Evolutionary conservation across 2,329 filamentous ascomycete species (phyloP).

Genomic region (Cercospora citrullina): DNA sequence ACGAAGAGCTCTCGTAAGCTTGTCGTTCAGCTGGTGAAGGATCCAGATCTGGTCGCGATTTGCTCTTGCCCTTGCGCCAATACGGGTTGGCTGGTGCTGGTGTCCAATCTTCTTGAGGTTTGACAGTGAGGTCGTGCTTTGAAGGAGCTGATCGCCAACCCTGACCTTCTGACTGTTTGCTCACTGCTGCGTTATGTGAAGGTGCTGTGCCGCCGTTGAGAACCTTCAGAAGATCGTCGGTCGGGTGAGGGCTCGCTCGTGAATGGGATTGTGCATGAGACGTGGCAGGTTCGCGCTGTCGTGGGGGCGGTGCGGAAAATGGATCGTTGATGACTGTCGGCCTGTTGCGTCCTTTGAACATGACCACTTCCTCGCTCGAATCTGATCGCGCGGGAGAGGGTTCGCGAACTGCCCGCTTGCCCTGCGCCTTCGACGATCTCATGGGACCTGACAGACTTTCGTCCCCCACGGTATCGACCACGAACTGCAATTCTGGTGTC

Average conservation of each 20-base stretch:
- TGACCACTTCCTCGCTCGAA: constrained; percentile 72
- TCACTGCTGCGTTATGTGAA: not conserved
- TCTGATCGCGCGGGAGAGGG: constrained; percentile 50
- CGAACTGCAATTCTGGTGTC: constrained; percentile 28
- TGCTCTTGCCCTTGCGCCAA: constrained; percentile 31
- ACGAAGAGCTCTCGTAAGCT: constrained; percentile 20
- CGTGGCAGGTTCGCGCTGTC: constrained; percentile 3
- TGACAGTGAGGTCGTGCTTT: constrained; percentile 18
- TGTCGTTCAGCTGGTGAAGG: constrained; percentile 20
- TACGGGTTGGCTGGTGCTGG: constrained; percentile 32
- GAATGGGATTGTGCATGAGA: constrained; percentile 37
- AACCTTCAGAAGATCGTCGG: constrained; percentile 31
- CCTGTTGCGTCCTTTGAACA: constrained; percentile 60
- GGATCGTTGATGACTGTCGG: constrained; percentile 34
- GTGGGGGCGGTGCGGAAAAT: constrained; percentile 15
- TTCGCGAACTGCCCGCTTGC: constrained; percentile 35
- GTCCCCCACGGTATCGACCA: constrained; percentile 40
- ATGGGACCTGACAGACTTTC: constrained; percentile 24
- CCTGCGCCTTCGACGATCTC: constrained; percentile 16
- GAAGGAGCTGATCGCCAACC: constrained; percentile 31
- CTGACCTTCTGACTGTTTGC: not conserved
- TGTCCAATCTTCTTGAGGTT: constrained; percentile 26
- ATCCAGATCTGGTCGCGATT: constrained; percentile 29
- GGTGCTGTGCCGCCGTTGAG: constrained; percentile 15
- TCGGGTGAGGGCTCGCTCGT: constrained; percentile 24